Conservation (phyloP, 768 basidiomycete genomes). For the Lanmaoa pseudosensibilis region DNA sequence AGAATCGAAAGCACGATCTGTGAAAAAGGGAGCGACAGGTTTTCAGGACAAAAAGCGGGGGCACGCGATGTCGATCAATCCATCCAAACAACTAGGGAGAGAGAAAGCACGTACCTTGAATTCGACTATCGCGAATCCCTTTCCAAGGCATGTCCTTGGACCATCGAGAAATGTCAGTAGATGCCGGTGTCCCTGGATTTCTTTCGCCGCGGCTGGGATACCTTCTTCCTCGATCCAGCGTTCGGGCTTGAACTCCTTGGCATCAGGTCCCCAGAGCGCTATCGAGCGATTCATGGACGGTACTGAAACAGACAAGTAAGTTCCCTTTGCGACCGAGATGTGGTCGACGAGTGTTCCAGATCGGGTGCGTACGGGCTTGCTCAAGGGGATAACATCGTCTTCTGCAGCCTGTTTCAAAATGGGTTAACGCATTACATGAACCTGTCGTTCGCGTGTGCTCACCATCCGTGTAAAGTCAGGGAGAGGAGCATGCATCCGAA, state of each 20-base stretch:
- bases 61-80: neutral
- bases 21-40: no score
- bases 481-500: constrained; percentile 46
- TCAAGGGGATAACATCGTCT: constrained; percentile 63
- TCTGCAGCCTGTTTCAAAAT: constrained; percentile 38
- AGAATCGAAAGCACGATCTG: neutral
- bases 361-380: constrained; percentile 43
- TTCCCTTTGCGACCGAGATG: constrained; percentile 49
- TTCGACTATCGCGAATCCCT: constrained; percentile 9
- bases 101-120: neutral
- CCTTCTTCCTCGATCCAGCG: constrained; percentile 62
- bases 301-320: no score
- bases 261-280: constrained; percentile 59
- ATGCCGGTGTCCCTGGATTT: neutral
- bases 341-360: constrained; percentile 40
- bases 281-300: constrained; percentile 49
- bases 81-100: no score
- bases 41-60: no score
- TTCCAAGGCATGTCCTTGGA: constrained; percentile 5
- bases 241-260: constrained; percentile 59
- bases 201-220: constrained; percentile 40
- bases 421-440: neutral
- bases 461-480: constrained; percentile 21
- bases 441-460: neutral
- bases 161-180: neutral